A percentile compares a stretch with the other conserved stretches of the same genome.
phyloP scores from a whole-genome alignment of 345 rosid species.

The Zanthoxylum bungeanum region DNA sequence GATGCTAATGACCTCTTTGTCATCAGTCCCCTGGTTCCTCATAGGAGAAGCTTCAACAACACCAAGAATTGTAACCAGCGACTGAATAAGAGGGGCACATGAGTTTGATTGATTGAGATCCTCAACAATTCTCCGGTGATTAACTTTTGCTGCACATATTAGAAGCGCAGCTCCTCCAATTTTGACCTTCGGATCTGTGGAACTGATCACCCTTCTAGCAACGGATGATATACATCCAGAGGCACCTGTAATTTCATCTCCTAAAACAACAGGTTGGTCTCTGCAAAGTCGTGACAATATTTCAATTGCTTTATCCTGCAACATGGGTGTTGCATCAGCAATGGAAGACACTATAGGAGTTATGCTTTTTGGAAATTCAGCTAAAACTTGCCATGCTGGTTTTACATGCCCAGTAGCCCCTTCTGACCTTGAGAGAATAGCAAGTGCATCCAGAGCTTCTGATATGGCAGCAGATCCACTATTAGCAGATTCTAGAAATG shows the following conservation, averaged over 20 bases:
- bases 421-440: conserved; percentile 78
- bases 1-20: conserved; percentile 56
- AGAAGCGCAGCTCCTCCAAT: conserved; percentile 95
- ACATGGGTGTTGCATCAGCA: conserved; percentile 61
- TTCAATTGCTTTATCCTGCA: conserved; percentile 97
- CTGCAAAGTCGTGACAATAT: conserved; percentile 81
- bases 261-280: conserved; percentile 77
- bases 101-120: conserved; percentile 78
- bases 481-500: conserved; percentile 75
- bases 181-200: conserved; percentile 64
- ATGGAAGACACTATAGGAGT: conserved; percentile 81
- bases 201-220: conserved; percentile 72
- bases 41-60: conserved; percentile 41
- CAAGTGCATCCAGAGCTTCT: conserved; percentile 94
- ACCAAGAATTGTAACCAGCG: conserved; percentile 69
- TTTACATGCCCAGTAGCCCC: conserved; percentile 50
- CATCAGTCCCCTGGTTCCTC: conserved; percentile 46
- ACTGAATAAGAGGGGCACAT: conserved; percentile 59
- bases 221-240: conserved; percentile 65
- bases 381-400: conserved; percentile 95
- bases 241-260: conserved; percentile 62
- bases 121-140: conserved; percentile 75
- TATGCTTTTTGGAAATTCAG: conserved; percentile 73
- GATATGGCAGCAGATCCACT: conserved; percentile 63
- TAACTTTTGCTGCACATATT: conserved; percentile 88